phyloP scores from a whole-genome alignment of 2,329 filamentous ascomycete genomes.

The Lecanicillium sp. region DNA sequence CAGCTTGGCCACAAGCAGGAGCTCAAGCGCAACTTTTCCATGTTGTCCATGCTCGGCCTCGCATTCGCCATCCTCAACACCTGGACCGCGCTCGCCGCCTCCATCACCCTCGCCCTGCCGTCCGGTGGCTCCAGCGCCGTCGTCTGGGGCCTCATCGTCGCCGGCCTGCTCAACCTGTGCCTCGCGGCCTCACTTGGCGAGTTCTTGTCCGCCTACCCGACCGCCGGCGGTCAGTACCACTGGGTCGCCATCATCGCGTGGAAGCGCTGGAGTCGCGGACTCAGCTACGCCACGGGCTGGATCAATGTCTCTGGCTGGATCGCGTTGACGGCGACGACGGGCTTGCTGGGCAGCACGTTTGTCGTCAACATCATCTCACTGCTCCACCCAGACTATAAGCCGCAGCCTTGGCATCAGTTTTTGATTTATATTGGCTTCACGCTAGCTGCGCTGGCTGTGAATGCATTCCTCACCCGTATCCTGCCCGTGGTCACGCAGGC shows the following conservation, averaged over 20 bases:
- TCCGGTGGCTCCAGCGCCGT: slow-evolving; percentile 66
- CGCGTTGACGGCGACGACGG: slow-evolving; percentile 60
- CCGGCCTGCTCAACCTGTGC: slow-evolving; percentile 63
- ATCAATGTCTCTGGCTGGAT: slow-evolving; percentile 70
- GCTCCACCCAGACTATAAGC: slow-evolving; percentile 49
- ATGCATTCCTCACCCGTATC: slow-evolving; percentile 51
- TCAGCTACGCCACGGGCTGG: slow-evolving; percentile 69
- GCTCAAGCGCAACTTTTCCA: slow-evolving; percentile 44
- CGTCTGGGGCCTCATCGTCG: slow-evolving; percentile 61
- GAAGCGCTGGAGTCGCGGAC: slow-evolving; percentile 51
- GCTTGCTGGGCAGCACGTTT: slow-evolving; percentile 60
- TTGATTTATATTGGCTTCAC: slow-evolving; percentile 64
- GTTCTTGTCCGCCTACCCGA: slow-evolving; percentile 60
- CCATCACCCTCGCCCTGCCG: slow-evolving; percentile 49
- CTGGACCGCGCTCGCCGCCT: slow-evolving; percentile 44
- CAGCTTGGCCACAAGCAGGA: slow-evolving; percentile 31
- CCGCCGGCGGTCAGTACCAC: slow-evolving; percentile 60
- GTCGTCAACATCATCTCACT: slow-evolving; percentile 60
- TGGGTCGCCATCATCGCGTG: slow-evolving; percentile 64
- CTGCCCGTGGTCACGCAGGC: slow-evolving; percentile 62
- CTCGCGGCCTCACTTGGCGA: slow-evolving; percentile 65
- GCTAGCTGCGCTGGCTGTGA: slow-evolving; percentile 54
- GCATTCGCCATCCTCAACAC: slow-evolving; percentile 45
- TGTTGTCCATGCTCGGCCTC: slow-evolving; percentile 41
- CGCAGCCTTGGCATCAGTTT: slow-evolving; percentile 65